Conservation (phyloP, 108 stramenopile genomes). For the Fistulifera pelliculosa region DNA sequence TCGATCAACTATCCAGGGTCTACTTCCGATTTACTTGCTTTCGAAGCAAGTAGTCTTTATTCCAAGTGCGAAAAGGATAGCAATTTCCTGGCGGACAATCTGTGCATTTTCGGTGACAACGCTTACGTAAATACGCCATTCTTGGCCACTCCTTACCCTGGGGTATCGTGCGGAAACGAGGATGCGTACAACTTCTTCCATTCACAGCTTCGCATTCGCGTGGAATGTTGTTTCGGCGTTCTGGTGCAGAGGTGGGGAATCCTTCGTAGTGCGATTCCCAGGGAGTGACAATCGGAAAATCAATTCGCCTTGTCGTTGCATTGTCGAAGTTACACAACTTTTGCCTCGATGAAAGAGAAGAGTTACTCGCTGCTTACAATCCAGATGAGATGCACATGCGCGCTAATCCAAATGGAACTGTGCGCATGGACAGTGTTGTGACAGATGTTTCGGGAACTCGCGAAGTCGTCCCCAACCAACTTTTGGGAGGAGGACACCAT, state of each 20-base stretch:
- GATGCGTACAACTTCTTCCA: constrained; percentile 34
- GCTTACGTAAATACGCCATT: constrained; percentile 22
- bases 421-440: no score
- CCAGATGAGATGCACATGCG: no score
- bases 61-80: constrained; percentile 3
- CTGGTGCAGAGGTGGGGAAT: constrained; percentile 13
- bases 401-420: no score
- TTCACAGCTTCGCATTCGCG: constrained; percentile 19
- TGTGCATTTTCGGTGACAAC: constrained; percentile 24
- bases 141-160: constrained; percentile 24
- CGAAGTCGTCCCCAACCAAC: no score
- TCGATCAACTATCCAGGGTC: constrained; percentile 10
- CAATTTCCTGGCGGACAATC: constrained; percentile 5
- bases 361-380: no score
- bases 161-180: background rate
- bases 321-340: constrained; percentile 5
- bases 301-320: background rate
- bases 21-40: constrained; percentile 14
- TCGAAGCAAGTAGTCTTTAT: constrained; percentile 5
- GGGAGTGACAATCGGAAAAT: background rate
- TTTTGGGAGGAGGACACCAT: no score
- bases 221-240: constrained; percentile 29
- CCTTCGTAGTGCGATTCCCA: background rate
- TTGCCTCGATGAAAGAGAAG: background rate
- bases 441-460: no score